These are phyloP conservation scores for Pelargonium australe DNA, from an alignment of 441 rosid species.

Conservation along the genomic window DNA sequence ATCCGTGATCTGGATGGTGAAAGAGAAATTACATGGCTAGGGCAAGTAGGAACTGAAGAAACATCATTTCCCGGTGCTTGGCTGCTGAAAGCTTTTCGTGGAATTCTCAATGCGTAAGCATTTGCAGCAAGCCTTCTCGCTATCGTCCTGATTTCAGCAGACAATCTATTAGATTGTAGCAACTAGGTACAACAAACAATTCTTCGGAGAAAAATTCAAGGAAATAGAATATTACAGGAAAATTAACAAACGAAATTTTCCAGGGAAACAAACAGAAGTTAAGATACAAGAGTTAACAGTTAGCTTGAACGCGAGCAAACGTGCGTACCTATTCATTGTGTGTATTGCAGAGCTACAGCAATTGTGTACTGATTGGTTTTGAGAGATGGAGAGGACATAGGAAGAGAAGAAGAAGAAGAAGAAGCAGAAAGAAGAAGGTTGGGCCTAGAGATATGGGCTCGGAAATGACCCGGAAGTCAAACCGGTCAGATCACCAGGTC, in stretches of 20 bases:
- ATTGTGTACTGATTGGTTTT: no score
- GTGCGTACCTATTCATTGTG: not conserved
- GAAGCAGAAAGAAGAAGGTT: no score
- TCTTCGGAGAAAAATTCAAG: not conserved
- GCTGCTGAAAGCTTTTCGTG: slow-evolving; percentile 30
- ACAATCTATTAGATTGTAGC: not conserved
- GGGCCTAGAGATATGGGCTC: no score
- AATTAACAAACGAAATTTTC: not conserved
- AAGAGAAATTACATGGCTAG: slow-evolving; percentile 27
- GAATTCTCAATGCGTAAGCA: slow-evolving; percentile 26
- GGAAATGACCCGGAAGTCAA: no score
- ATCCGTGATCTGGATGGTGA: not conserved
- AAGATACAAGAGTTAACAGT: not conserved
- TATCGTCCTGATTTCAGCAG: slow-evolving; percentile 30
- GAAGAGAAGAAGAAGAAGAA: no score
- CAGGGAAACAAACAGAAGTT: not conserved
- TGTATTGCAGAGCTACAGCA: not conserved
- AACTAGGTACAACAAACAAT: no score
- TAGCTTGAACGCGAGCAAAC: not conserved
- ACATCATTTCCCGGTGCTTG: slow-evolving; percentile 20
- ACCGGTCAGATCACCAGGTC: no score
- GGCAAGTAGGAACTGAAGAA: slow-evolving; percentile 16
- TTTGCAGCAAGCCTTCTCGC: slow-evolving; percentile 27
- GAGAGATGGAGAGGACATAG: no score
- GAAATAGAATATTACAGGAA: not conserved